Base-by-base conservation (phyloP, 805 yeast species). In the Metschnikowia colocasiae region DNA sequence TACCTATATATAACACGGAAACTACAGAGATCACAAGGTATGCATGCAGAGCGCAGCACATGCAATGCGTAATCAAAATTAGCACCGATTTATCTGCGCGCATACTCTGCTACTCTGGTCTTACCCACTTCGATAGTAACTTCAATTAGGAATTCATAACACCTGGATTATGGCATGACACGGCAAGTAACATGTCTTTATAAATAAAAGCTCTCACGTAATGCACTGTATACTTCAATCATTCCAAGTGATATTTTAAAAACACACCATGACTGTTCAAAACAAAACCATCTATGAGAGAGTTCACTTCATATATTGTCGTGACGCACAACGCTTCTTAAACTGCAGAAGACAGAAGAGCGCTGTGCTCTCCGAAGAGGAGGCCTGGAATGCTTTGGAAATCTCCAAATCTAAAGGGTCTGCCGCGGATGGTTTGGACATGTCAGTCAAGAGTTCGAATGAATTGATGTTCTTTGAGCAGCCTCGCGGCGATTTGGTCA, bases 201-300 rank as follows among this genome's bases (percentile, higher is more conserved):
- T 36, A 36, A 36, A 36, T 15, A 15, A 12, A 23, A 36, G 29
- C 19, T 6, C 20, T 22, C 10, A 35, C 26, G 38, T 20, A 35
- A 20, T 13, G 15, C 15, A 13, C 8, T 20, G 38, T 35, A 22
- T 26, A 35, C 22, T 22, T 35, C 38, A 22, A 13, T 35, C 16
- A 35, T 19, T 35, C 6, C 16, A 22, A 20, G 26, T 22, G 7
- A 20, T 10, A 13, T n/a, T 18, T 22, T n/a, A 31, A 15, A 12
- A 34, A 18, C 16, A 16, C 36, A 45, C 32, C n/a, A 55, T 55
- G 58, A 53, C 58, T 38, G 51, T 55, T 16, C 48, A 44, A 38
- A 48, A 40, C 23, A 55, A 53, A 42, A 64, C 67, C 43, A 51
- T 60, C 7, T 67, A 54, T 43, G 70, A 66, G 46, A 53, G 57